phyloP scores from a whole-genome alignment of 306 rosid species.

The Prunus mongolica region DNA sequence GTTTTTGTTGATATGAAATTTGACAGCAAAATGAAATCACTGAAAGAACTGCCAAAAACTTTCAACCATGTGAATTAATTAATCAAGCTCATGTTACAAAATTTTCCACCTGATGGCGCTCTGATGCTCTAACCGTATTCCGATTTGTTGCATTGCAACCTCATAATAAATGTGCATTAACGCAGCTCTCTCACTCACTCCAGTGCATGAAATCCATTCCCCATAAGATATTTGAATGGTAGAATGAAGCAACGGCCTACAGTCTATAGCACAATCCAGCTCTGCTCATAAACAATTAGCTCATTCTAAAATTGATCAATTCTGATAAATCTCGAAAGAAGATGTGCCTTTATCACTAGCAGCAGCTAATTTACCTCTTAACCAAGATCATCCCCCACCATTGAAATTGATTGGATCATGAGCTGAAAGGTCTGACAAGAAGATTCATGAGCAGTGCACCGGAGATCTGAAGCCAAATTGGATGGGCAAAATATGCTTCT shows the following conservation, averaged over 20 bases:
- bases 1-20: too few species aligned
- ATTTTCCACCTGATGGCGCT: background rate
- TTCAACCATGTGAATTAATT: too few species aligned
- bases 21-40: too few species aligned
- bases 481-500: background rate
- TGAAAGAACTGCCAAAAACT: too few species aligned
- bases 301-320: background rate
- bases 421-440: background rate
- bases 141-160: too few species aligned
- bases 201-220: background rate
- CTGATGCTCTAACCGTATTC: background rate
- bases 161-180: background rate
- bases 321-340: background rate
- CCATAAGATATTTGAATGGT: background rate
- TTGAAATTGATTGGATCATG: background rate
- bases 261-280: background rate
- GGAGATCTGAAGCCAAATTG: background rate
- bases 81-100: background rate
- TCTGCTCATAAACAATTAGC: background rate
- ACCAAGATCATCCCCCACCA: background rate
- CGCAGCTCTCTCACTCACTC: background rate
- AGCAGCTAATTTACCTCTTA: background rate
- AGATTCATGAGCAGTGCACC: background rate
- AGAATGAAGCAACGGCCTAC: background rate
- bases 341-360: background rate